These are phyloP conservation scores for Calvatia gigantea DNA, from an alignment of 768 basidiomycete species.

Conservation along the genomic window DNA sequence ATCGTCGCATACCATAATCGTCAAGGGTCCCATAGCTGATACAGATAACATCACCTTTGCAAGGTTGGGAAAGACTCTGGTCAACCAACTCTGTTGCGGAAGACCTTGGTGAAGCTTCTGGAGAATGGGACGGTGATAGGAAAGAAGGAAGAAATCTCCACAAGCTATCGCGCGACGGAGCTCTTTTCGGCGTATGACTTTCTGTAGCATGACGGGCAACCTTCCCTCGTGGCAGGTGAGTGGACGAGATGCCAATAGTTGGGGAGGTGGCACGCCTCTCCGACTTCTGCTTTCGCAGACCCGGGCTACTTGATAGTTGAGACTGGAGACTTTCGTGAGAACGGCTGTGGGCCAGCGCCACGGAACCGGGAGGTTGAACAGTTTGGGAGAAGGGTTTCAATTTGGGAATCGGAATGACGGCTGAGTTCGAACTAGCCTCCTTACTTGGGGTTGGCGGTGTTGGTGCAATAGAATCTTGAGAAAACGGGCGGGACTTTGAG, in stretches of 20 bases:
- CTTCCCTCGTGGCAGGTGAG: background rate
- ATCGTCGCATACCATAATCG: conserved; percentile 67
- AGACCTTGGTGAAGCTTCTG: conserved; percentile 16
- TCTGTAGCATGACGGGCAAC: conserved; percentile 16
- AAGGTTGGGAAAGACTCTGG: conserved; percentile 25
- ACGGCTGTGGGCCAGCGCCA: background rate
- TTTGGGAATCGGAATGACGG: background rate
- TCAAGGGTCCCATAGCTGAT: conserved; percentile 70
- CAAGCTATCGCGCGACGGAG: conserved; percentile 15
- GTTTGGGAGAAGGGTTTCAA: background rate
- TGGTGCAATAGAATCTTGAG: background rate
- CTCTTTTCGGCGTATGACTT: conserved; percentile 13
- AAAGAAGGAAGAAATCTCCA: conserved; percentile 50
- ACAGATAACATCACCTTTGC: conserved; percentile 71
- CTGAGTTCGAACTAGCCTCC: background rate
- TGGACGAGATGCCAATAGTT: background rate
- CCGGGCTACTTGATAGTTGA: background rate
- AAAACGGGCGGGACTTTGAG: conserved; percentile 16
- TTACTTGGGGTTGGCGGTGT: background rate
- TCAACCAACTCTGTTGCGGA: conserved; percentile 17
- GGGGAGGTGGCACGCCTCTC: background rate
- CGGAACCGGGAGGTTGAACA: background rate
- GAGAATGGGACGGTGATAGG: conserved; percentile 30
- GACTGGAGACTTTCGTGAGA: conserved; percentile 1
- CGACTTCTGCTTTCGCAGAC: background rate